Conservation (phyloP, 2,329 filamentous ascomycete genomes). For the Epichloe amarillans region DNA sequence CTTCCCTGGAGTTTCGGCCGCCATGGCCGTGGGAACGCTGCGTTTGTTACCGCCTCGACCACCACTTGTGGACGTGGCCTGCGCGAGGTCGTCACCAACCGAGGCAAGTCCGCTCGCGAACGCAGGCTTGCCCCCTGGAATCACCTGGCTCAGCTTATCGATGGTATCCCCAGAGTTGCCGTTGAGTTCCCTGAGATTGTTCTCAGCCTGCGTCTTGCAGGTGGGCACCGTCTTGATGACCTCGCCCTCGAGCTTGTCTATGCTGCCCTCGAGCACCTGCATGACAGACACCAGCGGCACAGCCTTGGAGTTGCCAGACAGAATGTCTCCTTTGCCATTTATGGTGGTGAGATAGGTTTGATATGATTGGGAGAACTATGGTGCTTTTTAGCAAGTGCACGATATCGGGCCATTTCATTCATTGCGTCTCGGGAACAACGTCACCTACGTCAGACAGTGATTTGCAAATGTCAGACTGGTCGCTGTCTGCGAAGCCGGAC, state of each 20-base stretch:
- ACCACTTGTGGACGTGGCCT: background rate
- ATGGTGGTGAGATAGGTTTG: slow-evolving; percentile 8
- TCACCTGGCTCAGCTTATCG: background rate
- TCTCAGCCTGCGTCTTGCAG: slow-evolving; percentile 5
- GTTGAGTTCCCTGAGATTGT: background rate
- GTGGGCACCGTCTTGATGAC: slow-evolving; percentile 9
- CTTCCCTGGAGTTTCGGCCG: too few species aligned
- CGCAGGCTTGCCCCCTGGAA: background rate
- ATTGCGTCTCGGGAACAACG: too few species aligned
- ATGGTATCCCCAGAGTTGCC: background rate
- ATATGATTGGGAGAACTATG: slow-evolving; percentile 8
- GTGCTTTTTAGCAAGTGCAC: background rate
- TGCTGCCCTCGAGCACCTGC: slow-evolving; percentile 6
- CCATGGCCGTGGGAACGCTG: too few species aligned
- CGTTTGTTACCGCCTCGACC: too few species aligned
- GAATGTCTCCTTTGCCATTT: slow-evolving; percentile 5
- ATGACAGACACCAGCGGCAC: slow-evolving; percentile 7
- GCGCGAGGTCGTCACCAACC: background rate
- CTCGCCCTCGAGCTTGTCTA: slow-evolving; percentile 9
- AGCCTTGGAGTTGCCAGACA: slow-evolving; percentile 6
- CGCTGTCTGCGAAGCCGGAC: background rate
- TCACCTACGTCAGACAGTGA: slow-evolving; percentile 7
- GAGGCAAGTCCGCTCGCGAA: background rate
- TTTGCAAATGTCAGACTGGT: slow-evolving; percentile 8
- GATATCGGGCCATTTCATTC: background rate